A percentile compares a stretch with the other conserved stretches of the same genome.
These are phyloP conservation scores for Guadua angustifolia DNA, from an alignment of 176 grass and related monocot genomes.

Conservation along the genomic window DNA sequence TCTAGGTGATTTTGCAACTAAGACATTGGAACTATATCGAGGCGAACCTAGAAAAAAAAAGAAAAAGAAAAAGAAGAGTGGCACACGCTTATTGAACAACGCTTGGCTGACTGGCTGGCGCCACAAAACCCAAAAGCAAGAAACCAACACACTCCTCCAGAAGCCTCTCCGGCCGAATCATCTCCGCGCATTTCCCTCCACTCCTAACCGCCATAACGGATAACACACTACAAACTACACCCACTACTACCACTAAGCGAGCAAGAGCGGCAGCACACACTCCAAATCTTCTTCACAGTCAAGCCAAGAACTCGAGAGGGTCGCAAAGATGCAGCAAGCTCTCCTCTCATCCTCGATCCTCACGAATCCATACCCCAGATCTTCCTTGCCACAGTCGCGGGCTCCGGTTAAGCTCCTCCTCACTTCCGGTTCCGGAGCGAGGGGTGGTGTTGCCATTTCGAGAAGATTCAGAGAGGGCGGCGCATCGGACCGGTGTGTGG, in stretches of 20 bases:
- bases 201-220: slow-evolving; percentile 23
- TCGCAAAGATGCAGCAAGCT: slow-evolving; percentile 49
- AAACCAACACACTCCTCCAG: background rate
- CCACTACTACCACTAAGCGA: background rate
- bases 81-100: too few species aligned
- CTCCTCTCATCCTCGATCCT: slow-evolving; percentile 47
- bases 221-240: background rate
- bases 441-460: background rate
- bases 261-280: background rate
- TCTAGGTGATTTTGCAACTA: too few species aligned
- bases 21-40: too few species aligned
- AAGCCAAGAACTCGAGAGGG: background rate
- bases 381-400: background rate
- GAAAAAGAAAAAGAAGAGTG: too few species aligned
- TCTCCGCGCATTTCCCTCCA: slow-evolving; percentile 6
- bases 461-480: slow-evolving; percentile 6
- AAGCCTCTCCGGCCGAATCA: background rate
- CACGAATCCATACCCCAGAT: slow-evolving; percentile 40
- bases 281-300: background rate
- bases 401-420: background rate
- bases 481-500: slow-evolving; percentile 16
- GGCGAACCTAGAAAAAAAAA: too few species aligned
- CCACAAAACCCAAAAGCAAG: background rate
- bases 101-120: too few species aligned
- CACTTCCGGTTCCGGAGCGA: background rate